These are phyloP conservation scores for Kwoniella sp. DNA, from an alignment of 768 basidiomycete genomes.

Conservation along the genomic window DNA sequence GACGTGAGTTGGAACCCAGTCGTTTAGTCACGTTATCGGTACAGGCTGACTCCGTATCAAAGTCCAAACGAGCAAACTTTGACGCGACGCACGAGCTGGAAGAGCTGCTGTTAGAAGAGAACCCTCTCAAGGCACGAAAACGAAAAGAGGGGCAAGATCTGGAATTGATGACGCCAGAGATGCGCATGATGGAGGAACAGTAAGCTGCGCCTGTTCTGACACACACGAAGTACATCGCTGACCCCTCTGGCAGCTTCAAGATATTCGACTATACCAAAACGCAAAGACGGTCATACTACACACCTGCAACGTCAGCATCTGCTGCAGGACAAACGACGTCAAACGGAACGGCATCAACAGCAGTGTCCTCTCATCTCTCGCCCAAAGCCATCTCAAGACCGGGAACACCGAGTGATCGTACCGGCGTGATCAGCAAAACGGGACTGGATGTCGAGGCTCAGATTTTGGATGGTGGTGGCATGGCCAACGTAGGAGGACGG, in stretches of 20 bases:
- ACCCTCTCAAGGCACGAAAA: constrained; percentile 90
- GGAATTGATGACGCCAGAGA: constrained; percentile 81
- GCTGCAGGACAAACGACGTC: constrained; percentile 35
- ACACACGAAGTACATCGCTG: constrained; percentile 10
- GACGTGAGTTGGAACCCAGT: constrained; percentile 67
- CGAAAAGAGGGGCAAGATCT: constrained; percentile 87
- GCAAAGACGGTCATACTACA: constrained; percentile 88
- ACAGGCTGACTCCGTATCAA: constrained; percentile 18
- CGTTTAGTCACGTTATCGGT: neutral
- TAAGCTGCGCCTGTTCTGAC: constrained; percentile 52
- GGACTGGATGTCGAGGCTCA: constrained; percentile 55
- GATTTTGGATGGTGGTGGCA: constrained; percentile 55
- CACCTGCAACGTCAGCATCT: constrained; percentile 59
- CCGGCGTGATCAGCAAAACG: constrained; percentile 41
- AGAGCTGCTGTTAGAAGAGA: constrained; percentile 91
- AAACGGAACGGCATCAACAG: constrained; percentile 32
- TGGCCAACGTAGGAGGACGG: constrained; percentile 46
- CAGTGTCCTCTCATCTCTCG: constrained; percentile 26
- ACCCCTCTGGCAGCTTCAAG: constrained; percentile 66
- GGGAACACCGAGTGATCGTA: constrained; percentile 49
- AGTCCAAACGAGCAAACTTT: constrained; percentile 99
- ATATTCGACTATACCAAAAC: constrained; percentile 90
- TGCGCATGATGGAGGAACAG: constrained; percentile 99
- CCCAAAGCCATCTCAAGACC: constrained; percentile 29
- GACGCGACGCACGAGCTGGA: constrained; percentile 98